A percentile compares a stretch with the other conserved stretches of the same genome.
Conservation (phyloP, 2,329 filamentous ascomycete genomes). For the Aspergillus awamori region DNA sequence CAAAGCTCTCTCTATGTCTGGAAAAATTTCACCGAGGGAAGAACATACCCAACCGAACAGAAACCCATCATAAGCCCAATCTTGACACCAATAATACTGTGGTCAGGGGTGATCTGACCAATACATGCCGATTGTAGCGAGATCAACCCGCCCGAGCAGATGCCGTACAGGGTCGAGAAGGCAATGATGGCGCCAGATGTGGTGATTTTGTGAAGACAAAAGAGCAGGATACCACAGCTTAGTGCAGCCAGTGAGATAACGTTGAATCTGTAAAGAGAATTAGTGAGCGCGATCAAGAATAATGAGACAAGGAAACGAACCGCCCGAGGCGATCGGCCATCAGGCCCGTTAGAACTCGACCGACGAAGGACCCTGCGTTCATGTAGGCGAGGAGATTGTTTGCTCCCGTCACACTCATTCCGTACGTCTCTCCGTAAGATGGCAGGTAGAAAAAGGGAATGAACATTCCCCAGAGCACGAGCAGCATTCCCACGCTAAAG, state of each 20-base stretch:
- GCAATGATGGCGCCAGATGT: background rate
- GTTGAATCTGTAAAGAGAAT: background rate
- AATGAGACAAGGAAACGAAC: background rate
- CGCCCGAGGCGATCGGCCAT: background rate
- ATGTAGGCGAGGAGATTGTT: slow-evolving; percentile 4
- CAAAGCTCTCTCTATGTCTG: background rate
- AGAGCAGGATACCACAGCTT: background rate
- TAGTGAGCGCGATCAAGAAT: background rate
- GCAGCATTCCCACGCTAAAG: slow-evolving; percentile 1
- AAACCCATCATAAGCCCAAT: background rate
- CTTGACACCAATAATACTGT: background rate
- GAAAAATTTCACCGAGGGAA: too few species aligned
- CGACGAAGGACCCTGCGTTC: slow-evolving; percentile 8
- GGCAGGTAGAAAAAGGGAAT: slow-evolving; percentile 7
- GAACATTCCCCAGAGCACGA: slow-evolving; percentile 9
- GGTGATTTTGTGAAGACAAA: background rate
- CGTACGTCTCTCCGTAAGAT: background rate
- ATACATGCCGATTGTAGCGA: background rate
- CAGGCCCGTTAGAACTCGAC: background rate
- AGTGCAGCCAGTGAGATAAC: background rate
- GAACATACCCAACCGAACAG: background rate
- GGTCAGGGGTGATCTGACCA: background rate
- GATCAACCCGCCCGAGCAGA: background rate
- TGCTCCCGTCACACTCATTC: background rate
- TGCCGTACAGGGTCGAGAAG: background rate